Conservation (phyloP, 805 yeast genomes). For the Hanseniaspora lachancei region DNA sequence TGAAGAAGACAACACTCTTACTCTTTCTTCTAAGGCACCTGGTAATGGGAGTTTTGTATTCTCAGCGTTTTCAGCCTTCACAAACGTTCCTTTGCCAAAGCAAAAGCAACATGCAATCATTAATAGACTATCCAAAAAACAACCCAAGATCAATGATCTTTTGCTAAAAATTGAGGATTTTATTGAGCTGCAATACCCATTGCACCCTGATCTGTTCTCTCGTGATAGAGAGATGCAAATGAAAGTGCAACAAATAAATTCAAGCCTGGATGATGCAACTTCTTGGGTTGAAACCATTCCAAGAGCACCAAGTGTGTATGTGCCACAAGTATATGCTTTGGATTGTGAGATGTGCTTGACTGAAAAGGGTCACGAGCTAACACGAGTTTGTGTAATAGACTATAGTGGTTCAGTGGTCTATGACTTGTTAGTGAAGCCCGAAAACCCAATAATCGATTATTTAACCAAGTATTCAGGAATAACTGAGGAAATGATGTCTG, state of each 20-base stretch:
- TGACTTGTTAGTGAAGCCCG: conserved; percentile 71
- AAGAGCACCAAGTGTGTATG: conserved; percentile 35
- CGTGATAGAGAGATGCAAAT: conserved; percentile 13
- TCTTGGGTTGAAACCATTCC: conserved; percentile 13
- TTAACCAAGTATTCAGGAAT: conserved; percentile 79
- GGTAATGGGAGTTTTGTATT: conserved; percentile 48
- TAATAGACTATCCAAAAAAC: conserved; percentile 22
- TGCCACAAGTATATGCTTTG: conserved; percentile 57
- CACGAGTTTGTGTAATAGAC: conserved; percentile 66
- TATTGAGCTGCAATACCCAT: conserved; percentile 42
- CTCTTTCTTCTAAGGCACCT: conserved; percentile 42
- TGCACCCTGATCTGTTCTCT: conserved; percentile 34
- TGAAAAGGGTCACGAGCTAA: conserved; percentile 47
- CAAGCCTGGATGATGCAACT: conserved; percentile 7
- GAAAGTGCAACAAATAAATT: conserved; percentile 15
- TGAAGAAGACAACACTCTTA: conserved; percentile 10
- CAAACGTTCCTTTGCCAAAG: conserved; percentile 43
- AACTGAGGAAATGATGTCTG: conserved; percentile 49
- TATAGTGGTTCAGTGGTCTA: conserved; percentile 45
- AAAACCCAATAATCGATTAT: conserved; percentile 61
- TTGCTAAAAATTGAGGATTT: conserved; percentile 39
- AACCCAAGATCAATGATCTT: conserved; percentile 40
- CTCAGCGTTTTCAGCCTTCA: conserved; percentile 43
- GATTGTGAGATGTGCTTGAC: conserved; percentile 91
- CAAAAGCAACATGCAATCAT: conserved; percentile 37